Evolutionary conservation across 805 yeast species (phyloP), one percentile per base, ranked within the genome.

Genomic region (Kodamaea restingae): DNA sequence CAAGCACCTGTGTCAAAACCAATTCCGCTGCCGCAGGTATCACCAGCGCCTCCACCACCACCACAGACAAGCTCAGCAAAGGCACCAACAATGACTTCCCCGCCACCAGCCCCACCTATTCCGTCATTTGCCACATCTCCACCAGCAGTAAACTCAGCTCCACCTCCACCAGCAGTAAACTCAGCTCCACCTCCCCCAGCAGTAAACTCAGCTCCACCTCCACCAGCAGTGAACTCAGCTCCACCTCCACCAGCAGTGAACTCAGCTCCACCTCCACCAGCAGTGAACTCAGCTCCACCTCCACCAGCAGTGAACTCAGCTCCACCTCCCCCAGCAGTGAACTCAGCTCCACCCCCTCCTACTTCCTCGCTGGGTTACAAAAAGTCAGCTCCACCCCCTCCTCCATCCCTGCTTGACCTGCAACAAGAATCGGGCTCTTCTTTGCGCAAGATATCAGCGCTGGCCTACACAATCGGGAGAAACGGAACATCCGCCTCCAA

Each of bases 361-460:
- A 18, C 36, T 14, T 46, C 41, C 18, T 42, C 53, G 21, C 9
- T 32, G 2, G 8, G 30, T 11, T 38, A 40, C 14, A 56, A 49
- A 36, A 61, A 62, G 40, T 60, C 71, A 9, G 63, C 68, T 7
- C 54, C 63, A 2, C 58, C 64, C 2, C 58, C 71, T 15, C 57
- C 68, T 12, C 49, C 62, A 6, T 25, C 49, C 22, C 51, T 60
- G 22, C 52, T 71, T 42, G 61, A 71, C 11, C 61, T 55, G 35
- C 73, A 71, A 44, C 77, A 73, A 49, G 48, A 56, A 14, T 70
- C 68, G 2, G 81, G 81, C 1, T 60, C 72, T 33, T 67, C 72
- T 40, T 60, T 80, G 44, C 66, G 88, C 30, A 76, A 76, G 41
- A 75, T 81, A 15, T 81, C 81, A 38, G 78, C 81, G 0, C 78